Percentiles rank a stretch among this genome's conserved stretches.
phyloP scores from a whole-genome alignment of 2,329 filamentous ascomycete genomes.

The Fusarium pseudograminearum region DNA sequence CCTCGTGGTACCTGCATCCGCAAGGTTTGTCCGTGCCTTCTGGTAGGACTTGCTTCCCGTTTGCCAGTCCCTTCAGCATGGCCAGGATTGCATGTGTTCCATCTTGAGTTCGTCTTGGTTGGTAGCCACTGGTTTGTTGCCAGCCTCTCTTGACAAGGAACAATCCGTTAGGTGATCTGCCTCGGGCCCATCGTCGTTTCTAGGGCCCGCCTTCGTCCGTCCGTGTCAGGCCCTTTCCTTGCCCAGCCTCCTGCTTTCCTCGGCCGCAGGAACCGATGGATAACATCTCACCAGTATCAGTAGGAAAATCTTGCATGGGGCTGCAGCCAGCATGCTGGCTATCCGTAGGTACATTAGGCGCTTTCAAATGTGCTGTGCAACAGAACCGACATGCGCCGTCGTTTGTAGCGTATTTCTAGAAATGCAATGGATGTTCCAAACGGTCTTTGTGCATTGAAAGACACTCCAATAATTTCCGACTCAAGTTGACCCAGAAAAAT shows the following conservation, averaged over 20 bases:
- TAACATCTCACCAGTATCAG: slow-evolving; percentile 38
- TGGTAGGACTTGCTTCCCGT: slow-evolving; percentile 16
- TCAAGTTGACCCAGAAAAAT: not conserved
- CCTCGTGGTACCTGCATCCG: slow-evolving; percentile 38
- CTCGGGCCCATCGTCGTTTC: slow-evolving; percentile 13
- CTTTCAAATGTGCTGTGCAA: slow-evolving; percentile 34
- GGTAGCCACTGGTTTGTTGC: slow-evolving; percentile 14
- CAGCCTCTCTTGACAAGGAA: slow-evolving; percentile 36
- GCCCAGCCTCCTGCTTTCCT: slow-evolving; percentile 31
- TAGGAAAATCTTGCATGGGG: slow-evolving; percentile 51
- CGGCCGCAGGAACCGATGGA: slow-evolving; percentile 34
- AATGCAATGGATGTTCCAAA: slow-evolving; percentile 25
- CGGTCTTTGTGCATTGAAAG: slow-evolving; percentile 21
- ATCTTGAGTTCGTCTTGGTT: slow-evolving; percentile 9
- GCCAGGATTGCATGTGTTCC: slow-evolving; percentile 12
- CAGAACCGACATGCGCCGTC: slow-evolving; percentile 32
- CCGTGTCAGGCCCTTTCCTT: slow-evolving; percentile 14
- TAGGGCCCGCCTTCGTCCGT: slow-evolving; percentile 7
- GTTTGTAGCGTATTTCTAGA: slow-evolving; percentile 31
- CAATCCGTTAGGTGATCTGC: slow-evolving; percentile 19
- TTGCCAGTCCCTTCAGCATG: not conserved
- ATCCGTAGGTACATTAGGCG: slow-evolving; percentile 25
- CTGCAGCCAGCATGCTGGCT: slow-evolving; percentile 39
- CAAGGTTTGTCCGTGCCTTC: slow-evolving; percentile 8
- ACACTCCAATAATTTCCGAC: slow-evolving; percentile 8